Evolutionary conservation across 2,329 filamentous ascomycete species (phyloP).

Genomic region (Chrysosporium keratinophilum): DNA sequence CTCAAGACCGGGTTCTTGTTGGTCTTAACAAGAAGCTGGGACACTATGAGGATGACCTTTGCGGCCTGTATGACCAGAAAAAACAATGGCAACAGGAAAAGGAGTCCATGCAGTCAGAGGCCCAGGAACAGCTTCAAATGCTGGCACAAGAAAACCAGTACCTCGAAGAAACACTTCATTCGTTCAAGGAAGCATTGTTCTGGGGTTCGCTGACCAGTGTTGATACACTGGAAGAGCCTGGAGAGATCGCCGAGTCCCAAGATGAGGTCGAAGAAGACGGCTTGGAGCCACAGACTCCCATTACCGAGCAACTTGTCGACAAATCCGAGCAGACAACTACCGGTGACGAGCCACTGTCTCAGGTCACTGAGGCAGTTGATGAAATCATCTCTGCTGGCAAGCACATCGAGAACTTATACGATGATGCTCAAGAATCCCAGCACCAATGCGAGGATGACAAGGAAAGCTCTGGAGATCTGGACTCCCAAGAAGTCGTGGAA

Average conservation of each 20-base stretch:
- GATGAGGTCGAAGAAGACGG: not conserved
- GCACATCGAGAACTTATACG: not conserved
- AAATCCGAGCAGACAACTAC: not conserved
- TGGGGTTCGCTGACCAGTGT: not conserved
- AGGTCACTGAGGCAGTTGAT: not conserved
- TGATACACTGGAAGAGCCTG: not conserved
- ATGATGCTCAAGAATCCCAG: not conserved
- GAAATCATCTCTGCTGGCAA: slow-evolving; percentile 4
- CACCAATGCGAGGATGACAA: slow-evolving; percentile 4
- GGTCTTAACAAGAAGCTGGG: not conserved
- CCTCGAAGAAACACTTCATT: not conserved
- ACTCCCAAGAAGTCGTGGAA: slow-evolving; percentile 5
- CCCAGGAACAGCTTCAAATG: not conserved
- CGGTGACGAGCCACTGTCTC: not conserved
- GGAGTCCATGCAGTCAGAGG: not conserved
- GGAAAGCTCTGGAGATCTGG: slow-evolving; percentile 2
- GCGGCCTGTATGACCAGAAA: not conserved
- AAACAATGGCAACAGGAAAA: not conserved
- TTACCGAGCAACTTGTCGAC: not conserved
- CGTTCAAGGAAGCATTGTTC: not conserved
- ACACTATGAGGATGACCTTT: not conserved
- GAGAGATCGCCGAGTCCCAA: not conserved
- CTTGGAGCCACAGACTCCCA: not conserved
- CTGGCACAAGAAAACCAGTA: not conserved
- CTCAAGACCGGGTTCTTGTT: not conserved